Base-by-base conservation (phyloP, 2,329 filamentous ascomycete genomes). In the Lachnellula suecica region DNA sequence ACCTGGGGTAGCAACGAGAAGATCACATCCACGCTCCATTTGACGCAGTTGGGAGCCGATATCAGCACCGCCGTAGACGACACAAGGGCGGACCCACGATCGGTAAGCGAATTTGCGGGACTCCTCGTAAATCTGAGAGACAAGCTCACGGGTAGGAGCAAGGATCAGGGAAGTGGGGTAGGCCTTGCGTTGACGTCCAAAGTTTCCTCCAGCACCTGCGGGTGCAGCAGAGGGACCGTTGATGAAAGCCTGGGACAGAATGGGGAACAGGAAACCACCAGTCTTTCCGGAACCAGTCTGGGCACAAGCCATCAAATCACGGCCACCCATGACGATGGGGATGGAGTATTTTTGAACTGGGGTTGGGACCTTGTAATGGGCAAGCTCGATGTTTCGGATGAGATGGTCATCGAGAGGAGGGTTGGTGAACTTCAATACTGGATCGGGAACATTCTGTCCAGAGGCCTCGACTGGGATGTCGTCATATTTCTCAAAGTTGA, bases 401-500 rank as follows among this genome's bases (percentile, higher is more conserved):
- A 99, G 80, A 70, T 97, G 94, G 71, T 96, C 89, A 69, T 99
- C 94, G 63, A 99, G 82, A 67, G 94, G 94, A 62, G 94, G 94
- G 75, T 94, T 96, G 70, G 84, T 91, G 82, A 99, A 99, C 57
- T 85, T 81, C 61, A 86, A 86, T 62, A 97, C 90, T 37, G 93
- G 88, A 69, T 97, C 94, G 42, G 94, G 94, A 48, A 97, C 91
- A 68, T 96, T 85, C 49, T 91, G 87, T 56, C 94, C 94, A 55
- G 93, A 97, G 59, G 94, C 94, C 76, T 97, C 94, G 60, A 99
- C 94, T 50, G 94, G 94, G 62, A 99, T 99, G 73, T 99, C 94
- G 70, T 99, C 94, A 76, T 99, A 99, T 81, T 99, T 99, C 79
- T 96, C 88, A 71, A 99, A 99, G 83, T 99, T 99, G 88, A 99